Conservation (phyloP, 805 yeast species). For the Yamadazyma laniorum region DNA sequence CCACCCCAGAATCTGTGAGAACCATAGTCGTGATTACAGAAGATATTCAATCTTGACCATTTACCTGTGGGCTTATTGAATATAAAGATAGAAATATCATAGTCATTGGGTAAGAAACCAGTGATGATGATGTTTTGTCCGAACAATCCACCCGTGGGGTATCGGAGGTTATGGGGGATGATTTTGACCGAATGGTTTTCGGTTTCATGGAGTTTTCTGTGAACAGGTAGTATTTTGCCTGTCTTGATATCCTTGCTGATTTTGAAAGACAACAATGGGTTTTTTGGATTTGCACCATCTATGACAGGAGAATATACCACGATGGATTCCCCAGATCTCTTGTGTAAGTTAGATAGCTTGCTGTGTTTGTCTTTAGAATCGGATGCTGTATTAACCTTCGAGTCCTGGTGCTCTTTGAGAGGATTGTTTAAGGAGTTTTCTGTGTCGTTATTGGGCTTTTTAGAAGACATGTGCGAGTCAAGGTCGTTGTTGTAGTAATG, state of each 20-base stretch:
- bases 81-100: slow-evolving; percentile 47
- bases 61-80: slow-evolving; percentile 54
- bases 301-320: slow-evolving; percentile 35
- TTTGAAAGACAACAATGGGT: slow-evolving; percentile 36
- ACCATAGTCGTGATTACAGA: slow-evolving; percentile 50
- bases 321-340: slow-evolving; percentile 17
- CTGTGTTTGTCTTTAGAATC: slow-evolving; percentile 1
- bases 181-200: slow-evolving; percentile 15
- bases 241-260: slow-evolving; percentile 31
- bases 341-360: not conserved
- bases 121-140: slow-evolving; percentile 64
- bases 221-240: slow-evolving; percentile 32
- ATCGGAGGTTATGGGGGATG: slow-evolving; percentile 48
- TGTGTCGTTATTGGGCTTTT: slow-evolving; percentile 3
- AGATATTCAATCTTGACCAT: slow-evolving; percentile 63
- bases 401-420: not conserved
- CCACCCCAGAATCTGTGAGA: slow-evolving; percentile 66
- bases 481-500: slow-evolving; percentile 9
- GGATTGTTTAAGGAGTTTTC: not conserved
- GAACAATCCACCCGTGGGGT: slow-evolving; percentile 61
- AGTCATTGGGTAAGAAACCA: slow-evolving; percentile 54
- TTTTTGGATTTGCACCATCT: slow-evolving; percentile 12
- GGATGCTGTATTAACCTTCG: not conserved
- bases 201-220: slow-evolving; percentile 18
- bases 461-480: not conserved